phyloP scores from a whole-genome alignment of 2,329 filamentous ascomycete species.

The Atkinsonella hypoxylon region DNA sequence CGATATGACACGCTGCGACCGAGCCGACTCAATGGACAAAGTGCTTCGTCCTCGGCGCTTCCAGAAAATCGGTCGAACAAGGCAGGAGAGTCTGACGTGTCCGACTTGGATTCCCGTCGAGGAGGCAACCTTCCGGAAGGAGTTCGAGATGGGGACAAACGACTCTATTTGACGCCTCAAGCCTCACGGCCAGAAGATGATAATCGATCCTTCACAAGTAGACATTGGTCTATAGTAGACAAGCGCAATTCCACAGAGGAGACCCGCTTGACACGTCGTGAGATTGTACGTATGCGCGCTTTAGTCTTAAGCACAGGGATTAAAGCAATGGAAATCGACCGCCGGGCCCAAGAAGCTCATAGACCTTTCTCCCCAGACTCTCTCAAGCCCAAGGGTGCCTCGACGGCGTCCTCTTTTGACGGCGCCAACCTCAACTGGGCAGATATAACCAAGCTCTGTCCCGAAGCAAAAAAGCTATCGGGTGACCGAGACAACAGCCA shows the following conservation, averaged over 20 bases:
- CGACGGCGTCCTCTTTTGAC: slow-evolving; percentile 8
- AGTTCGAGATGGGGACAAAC: slow-evolving; percentile 22
- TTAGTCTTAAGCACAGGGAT: slow-evolving; percentile 77
- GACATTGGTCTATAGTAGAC: slow-evolving; percentile 42
- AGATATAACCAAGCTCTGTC: slow-evolving; percentile 31
- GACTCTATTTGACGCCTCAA: slow-evolving; percentile 21
- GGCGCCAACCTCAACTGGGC: slow-evolving; percentile 23
- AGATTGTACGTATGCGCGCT: slow-evolving; percentile 67
- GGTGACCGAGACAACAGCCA: slow-evolving; percentile 15
- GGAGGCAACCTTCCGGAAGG: slow-evolving; percentile 15
- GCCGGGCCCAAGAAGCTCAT: slow-evolving; percentile 43
- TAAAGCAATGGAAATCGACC: slow-evolving; percentile 71
- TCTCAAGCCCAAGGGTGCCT: slow-evolving; percentile 12
- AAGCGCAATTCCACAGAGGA: slow-evolving; percentile 24
- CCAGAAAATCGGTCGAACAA: slow-evolving; percentile 12
- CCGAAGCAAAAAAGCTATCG: slow-evolving; percentile 20
- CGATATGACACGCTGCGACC: slow-evolving; percentile 38
- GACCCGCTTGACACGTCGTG: slow-evolving; percentile 45
- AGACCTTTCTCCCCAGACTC: slow-evolving; percentile 19
- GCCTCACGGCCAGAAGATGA: slow-evolving; percentile 14
- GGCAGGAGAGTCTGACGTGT: slow-evolving; percentile 21
- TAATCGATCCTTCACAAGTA: slow-evolving; percentile 15
- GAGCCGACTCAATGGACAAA: slow-evolving; percentile 34
- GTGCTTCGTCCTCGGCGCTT: slow-evolving; percentile 25
- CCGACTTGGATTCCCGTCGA: slow-evolving; percentile 26